Evolutionary conservation across 225 moss, liverwort and hornwort genomes (phyloP), one percentile per base, ranked within the genome.

Genomic region (Ulota crispa): DNA sequence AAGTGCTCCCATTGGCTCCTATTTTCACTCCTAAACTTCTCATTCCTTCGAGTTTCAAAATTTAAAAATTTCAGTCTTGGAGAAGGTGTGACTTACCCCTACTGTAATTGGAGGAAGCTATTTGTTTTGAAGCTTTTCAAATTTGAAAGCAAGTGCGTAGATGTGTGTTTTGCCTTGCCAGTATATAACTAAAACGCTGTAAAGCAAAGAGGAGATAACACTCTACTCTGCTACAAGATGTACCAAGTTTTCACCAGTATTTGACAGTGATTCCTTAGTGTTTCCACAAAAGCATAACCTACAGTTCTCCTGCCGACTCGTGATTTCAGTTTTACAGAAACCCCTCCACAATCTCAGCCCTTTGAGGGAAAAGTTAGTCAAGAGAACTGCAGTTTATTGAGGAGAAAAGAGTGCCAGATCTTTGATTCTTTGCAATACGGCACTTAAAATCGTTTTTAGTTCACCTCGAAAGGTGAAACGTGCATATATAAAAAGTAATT

Each of bases 171-270:
- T 78, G 62, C 20, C 42, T 78, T 52, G 43, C 91, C 5, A 88
- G 85, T 83, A 65, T 73, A 9, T 59, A 85, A 60, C 82, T 84
- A 19, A 19, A 74, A 23, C 45, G 84, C 87, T 39, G 78, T 91
- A 65, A 90, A 88, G 66, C 84, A 77, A 78, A 84, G 81, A 70
- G 64, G 91, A 88, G 36, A 39, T 39, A 9, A 81, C 70, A 50
- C 78, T 75, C 81, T 73, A 50, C 78, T 75, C 81, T 87, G 86
- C 86, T 80, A 75, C 60, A 83, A 81, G 88, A 82, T 83, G 86
- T 88, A 42, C 42, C 11, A 55, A 76, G 81, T 26, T 77, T 41
- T 53, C 6, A 53, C 45, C 14, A 62, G 52, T 31, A 32, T 53
- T 72, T 50, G 53, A 27, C 54, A 55, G 72, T 23, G 8, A 1